Percentiles rank a stretch among this genome's conserved stretches.
Evolutionary conservation across 139 green algal species (phyloP).

Genomic region (Dunaliella primolecta): DNA sequence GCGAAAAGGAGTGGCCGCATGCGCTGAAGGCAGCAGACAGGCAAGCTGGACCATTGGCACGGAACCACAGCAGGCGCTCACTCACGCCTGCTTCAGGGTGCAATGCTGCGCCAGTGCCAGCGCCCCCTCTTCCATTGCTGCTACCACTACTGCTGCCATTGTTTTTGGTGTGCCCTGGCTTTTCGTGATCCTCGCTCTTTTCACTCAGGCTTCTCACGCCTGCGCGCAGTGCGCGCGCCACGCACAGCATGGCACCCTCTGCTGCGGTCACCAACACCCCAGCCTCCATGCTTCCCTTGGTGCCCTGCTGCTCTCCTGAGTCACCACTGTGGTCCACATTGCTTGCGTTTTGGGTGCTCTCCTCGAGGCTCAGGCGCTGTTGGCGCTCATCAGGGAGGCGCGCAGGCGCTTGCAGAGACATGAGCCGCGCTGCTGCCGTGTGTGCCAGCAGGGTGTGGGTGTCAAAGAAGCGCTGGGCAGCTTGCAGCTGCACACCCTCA

Average conservation of each 20-base stretch:
- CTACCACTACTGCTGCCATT: no score
- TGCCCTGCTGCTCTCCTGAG: no score
- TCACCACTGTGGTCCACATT: no score
- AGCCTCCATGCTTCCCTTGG: background rate
- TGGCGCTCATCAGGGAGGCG: background rate
- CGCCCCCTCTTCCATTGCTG: no score
- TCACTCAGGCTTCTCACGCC: background rate
- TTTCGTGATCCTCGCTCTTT: no score
- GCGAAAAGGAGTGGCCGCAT: no score
- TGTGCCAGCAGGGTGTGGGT: background rate
- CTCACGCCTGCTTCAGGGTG: no score
- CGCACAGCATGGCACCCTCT: background rate
- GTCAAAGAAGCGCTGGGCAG: slow-evolving; percentile 23
- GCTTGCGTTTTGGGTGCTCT: background rate
- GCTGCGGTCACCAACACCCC: background rate
- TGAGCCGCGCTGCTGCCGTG: background rate
- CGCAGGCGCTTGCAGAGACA: no score
- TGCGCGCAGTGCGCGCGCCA: background rate
- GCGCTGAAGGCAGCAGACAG: no score
- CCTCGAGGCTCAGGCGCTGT: background rate
- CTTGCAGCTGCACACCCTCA: background rate
- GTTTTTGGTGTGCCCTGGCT: background rate
- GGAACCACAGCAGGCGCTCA: no score
- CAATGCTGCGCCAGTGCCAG: background rate
- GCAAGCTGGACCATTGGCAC: no score